Evolutionary conservation across 768 basidiomycete species (phyloP).

Genomic region (Kwoniella bestiolae): DNA sequence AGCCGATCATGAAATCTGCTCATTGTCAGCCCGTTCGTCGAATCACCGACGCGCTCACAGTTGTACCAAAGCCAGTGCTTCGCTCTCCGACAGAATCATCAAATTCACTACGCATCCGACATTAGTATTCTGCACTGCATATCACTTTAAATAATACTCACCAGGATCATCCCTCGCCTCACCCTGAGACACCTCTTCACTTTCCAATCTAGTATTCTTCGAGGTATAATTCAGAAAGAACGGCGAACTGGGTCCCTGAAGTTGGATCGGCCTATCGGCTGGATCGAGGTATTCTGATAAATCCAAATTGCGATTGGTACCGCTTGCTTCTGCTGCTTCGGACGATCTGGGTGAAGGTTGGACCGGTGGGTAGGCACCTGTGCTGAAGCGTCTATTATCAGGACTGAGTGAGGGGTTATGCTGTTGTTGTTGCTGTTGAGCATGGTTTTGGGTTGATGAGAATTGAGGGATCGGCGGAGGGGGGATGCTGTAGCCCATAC

Average conservation of each 20-base stretch:
- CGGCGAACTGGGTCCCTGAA: constrained; percentile 16
- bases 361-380: background rate
- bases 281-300: constrained; percentile 41
- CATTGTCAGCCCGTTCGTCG: constrained; percentile 1
- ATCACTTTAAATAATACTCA: constrained; percentile 6
- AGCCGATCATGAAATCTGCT: constrained; percentile 38
- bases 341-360: constrained; percentile 7
- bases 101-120: constrained; percentile 32
- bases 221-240: constrained; percentile 26
- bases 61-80: constrained; percentile 27
- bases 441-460: background rate
- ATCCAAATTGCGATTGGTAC: constrained; percentile 22
- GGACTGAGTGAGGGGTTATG: background rate
- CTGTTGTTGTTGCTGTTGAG: background rate
- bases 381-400: background rate
- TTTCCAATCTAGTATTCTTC: constrained; percentile 1
- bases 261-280: constrained; percentile 18
- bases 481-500: background rate
- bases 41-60: constrained; percentile 18
- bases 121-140: background rate
- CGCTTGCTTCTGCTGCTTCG: constrained; percentile 11
- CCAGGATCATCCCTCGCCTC: constrained; percentile 26
- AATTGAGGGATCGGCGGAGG: background rate
- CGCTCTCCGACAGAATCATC: constrained; percentile 26
- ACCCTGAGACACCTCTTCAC: background rate